phyloP scores from a whole-genome alignment of 768 basidiomycete genomes.

The Chalciporus chontae region DNA sequence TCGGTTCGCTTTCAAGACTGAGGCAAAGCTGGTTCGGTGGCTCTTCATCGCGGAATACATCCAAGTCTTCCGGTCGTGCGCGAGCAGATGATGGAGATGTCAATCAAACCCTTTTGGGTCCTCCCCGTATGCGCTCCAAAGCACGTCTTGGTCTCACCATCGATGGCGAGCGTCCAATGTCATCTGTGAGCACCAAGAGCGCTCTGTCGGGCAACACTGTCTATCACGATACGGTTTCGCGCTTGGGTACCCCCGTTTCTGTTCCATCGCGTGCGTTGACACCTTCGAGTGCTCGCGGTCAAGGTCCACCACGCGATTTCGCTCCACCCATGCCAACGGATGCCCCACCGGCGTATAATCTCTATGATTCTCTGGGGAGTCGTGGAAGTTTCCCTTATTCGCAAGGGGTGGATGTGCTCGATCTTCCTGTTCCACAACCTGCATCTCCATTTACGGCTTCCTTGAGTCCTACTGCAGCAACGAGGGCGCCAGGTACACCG shows the following conservation, averaged over 20 bases:
- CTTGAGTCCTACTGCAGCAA: constrained; percentile 29
- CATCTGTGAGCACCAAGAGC: constrained; percentile 54
- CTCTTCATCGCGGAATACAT: constrained; percentile 29
- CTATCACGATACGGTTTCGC: constrained; percentile 60
- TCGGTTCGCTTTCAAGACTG: constrained; percentile 47
- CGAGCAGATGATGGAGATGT: constrained; percentile 46
- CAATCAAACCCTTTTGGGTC: constrained; percentile 36
- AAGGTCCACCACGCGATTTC: constrained; percentile 3
- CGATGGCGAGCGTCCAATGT: constrained; percentile 52
- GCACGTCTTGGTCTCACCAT: constrained; percentile 36
- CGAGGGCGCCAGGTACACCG: constrained; percentile 24
- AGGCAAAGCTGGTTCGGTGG: constrained; percentile 58
- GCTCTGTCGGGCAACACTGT: constrained; percentile 51
- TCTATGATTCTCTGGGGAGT: constrained; percentile 26
- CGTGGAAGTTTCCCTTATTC: constrained; percentile 26
- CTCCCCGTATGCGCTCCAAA: constrained; percentile 22
- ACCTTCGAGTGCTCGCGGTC: constrained; percentile 33
- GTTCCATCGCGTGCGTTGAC: constrained; percentile 46
- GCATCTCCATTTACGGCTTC: constrained; percentile 47
- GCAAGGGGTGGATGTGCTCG: constrained; percentile 44
- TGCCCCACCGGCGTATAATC: constrained; percentile 31
- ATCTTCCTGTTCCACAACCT: constrained; percentile 56
- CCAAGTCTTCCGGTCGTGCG: constrained; percentile 24
- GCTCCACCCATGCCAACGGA: constrained; percentile 18
- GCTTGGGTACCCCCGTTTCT: constrained; percentile 39